Evolutionary conservation across 805 yeast species (phyloP).

Genomic region (Candida koratica): DNA sequence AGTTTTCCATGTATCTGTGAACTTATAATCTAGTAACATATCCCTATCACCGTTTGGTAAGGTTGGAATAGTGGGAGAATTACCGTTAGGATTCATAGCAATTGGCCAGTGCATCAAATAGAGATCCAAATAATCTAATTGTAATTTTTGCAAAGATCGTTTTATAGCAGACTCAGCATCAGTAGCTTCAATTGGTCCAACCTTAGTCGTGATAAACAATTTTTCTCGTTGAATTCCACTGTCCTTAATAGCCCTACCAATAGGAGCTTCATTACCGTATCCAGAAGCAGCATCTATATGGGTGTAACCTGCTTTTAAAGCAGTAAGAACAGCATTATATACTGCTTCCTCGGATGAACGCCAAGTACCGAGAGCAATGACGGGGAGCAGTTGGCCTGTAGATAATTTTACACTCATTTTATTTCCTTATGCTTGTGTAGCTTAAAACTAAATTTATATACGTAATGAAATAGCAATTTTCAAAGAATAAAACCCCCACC

Average conservation of each 20-base stretch:
- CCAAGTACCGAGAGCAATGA: slow-evolving; percentile 76
- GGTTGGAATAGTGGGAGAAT: slow-evolving; percentile 29
- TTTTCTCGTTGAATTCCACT: slow-evolving; percentile 62
- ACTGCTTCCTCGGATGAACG: slow-evolving; percentile 52
- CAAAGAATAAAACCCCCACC: too few relatives aligned
- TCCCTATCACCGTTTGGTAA: slow-evolving; percentile 35
- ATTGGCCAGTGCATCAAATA: slow-evolving; percentile 82
- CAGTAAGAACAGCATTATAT: slow-evolving; percentile 51
- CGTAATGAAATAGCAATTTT: too few relatives aligned
- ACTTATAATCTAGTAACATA: slow-evolving; percentile 32
- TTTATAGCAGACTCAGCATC: slow-evolving; percentile 52
- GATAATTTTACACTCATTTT: slow-evolving; percentile 28
- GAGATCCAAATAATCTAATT: slow-evolving; percentile 72
- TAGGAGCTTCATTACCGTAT: slow-evolving; percentile 63
- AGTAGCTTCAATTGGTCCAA: slow-evolving; percentile 54
- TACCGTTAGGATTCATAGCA: slow-evolving; percentile 39
- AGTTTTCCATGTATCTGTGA: slow-evolving; percentile 49
- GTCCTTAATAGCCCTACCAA: slow-evolving; percentile 52
- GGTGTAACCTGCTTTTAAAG: slow-evolving; percentile 60
- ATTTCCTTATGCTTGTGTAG: neutral
- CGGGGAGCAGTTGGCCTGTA: slow-evolving; percentile 60
- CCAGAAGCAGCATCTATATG: slow-evolving; percentile 77
- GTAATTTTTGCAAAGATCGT: slow-evolving; percentile 58
- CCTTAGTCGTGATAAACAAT: slow-evolving; percentile 67
- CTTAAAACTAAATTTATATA: too few relatives aligned